Evolutionary conservation across 805 yeast genomes (phyloP), one percentile per base, ranked within the genome.

Genomic region (Pichia thaimueangensis): DNA sequence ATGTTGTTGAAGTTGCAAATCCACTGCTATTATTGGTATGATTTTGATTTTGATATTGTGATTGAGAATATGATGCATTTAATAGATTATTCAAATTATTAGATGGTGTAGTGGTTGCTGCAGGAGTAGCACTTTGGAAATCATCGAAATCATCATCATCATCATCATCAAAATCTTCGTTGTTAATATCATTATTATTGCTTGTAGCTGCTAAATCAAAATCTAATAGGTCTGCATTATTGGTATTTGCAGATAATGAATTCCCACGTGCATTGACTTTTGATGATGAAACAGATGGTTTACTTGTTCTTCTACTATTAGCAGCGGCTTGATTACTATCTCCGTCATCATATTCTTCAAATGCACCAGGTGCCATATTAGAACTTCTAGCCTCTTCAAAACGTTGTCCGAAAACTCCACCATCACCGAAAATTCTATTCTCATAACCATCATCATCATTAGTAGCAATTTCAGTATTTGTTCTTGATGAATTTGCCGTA

Each of bases 91-190:
- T 5, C 34, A 37, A 35, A 17, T 32, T 35, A 21, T 35, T 35
- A 7, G 12, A 11, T 6, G 20, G 20, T 5, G 16, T 12, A 2
- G 61, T 39, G 39, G 45, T 29, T 8, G 47, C 21, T 9, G 51
- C 35, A 58, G 59, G 15, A 11, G 47, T 36, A 4, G 87, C 83
- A 45, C 71, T 64, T 60, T 84, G 91, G 71, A 84, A 84, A 50
- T 84, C 93, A 49, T 83, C 87, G 58, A 85, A 85, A 31, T 84
- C 93, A 49, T 82, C 50, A 43, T 73, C 76, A 23, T 74, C 84
- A 9, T 71, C 77, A 6, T 29, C 31, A n/a, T 29, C 31, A 12
- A 21, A 27, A 17, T 35, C 52, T 16, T 49, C 48, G 2, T 51
- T 45, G 28, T 55, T 43, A 7, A 22, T 37, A n/a, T 35, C 21